Evolutionary conservation across 805 yeast species (phyloP).

Genomic region (Metschnikowia baotianmanensis): DNA sequence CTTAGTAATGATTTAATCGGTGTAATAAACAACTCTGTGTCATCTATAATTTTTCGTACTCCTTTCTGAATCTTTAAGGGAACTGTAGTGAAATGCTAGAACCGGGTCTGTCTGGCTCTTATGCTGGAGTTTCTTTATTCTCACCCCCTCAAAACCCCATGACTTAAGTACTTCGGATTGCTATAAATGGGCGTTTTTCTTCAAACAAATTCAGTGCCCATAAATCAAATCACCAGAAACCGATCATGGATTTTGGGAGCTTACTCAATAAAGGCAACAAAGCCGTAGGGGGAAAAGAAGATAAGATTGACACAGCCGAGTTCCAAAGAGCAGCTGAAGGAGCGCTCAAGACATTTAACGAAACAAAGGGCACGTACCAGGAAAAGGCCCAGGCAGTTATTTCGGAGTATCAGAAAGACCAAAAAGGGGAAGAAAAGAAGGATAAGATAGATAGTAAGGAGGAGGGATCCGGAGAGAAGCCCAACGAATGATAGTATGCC

Average conservation of each 20-base stretch:
- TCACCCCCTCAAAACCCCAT: too few relatives aligned
- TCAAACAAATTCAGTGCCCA: too few relatives aligned
- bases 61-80: too few relatives aligned
- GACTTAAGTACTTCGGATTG: too few relatives aligned
- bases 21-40: too few relatives aligned
- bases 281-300: slow-evolving; percentile 26
- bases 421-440: not conserved
- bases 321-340: slow-evolving; percentile 33
- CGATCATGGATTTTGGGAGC: slow-evolving; percentile 33
- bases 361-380: slow-evolving; percentile 25
- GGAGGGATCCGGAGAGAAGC: not conserved
- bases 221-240: not conserved
- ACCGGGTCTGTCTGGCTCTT: too few relatives aligned
- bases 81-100: too few relatives aligned
- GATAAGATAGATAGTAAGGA: not conserved
- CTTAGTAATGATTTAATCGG: too few relatives aligned
- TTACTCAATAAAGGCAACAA: slow-evolving; percentile 32
- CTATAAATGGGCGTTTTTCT: too few relatives aligned
- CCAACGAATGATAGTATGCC: not conserved
- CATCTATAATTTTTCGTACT: too few relatives aligned
- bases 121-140: too few relatives aligned
- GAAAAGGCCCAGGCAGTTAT: slow-evolving; percentile 38
- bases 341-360: slow-evolving; percentile 33
- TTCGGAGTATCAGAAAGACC: slow-evolving; percentile 23
- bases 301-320: slow-evolving; percentile 24